Conservation (phyloP, 768 basidiomycete species). For the Galerina marginata region DNA sequence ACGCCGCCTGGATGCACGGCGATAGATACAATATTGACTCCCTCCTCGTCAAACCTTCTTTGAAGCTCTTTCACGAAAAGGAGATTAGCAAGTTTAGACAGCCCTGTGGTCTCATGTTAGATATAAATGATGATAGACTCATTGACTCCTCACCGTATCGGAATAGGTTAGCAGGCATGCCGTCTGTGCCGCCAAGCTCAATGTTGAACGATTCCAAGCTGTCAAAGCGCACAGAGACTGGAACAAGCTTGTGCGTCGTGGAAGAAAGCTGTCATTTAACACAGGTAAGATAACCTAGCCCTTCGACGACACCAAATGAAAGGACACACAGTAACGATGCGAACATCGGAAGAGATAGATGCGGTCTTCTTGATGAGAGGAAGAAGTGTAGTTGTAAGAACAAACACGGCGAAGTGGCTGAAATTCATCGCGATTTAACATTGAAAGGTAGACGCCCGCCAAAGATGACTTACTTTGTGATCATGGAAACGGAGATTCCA, state of each 20-base stretch:
- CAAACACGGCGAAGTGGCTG: neutral
- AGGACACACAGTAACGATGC: neutral
- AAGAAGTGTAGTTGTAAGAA: neutral
- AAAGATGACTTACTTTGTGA: too few species aligned
- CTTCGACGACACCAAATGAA: neutral
- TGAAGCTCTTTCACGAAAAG: conserved; percentile 1
- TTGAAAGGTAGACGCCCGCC: too few species aligned
- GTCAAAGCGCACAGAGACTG: neutral
- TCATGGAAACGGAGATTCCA: too few species aligned
- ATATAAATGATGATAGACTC: too few species aligned
- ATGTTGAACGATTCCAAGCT: neutral
- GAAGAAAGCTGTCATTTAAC: neutral
- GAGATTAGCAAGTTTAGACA: neutral
- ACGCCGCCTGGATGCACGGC: neutral
- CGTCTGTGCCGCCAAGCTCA: neutral
- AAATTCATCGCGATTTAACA: too few species aligned
- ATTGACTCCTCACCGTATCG: neutral
- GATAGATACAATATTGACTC: neutral
- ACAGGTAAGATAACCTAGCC: neutral
- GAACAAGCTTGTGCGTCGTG: neutral
- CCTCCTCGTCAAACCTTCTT: neutral
- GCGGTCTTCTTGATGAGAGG: neutral
- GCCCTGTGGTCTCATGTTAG: neutral
- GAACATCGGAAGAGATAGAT: neutral
- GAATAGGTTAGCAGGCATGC: neutral